Conservation (phyloP, 208 protist species). For the Leishmania amazonensis region DNA sequence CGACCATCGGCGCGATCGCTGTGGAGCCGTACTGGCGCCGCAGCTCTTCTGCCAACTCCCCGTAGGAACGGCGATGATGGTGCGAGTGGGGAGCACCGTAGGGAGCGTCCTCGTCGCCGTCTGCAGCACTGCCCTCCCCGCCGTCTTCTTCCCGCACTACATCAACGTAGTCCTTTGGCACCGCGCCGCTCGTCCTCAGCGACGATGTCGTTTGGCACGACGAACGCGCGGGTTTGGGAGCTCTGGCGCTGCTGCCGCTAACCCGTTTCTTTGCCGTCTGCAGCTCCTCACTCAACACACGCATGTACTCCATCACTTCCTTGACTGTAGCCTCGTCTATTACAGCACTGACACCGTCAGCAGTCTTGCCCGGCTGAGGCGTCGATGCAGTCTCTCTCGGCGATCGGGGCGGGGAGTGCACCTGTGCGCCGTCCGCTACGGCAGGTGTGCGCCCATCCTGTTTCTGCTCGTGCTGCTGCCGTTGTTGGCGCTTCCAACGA, state of each 20-base stretch:
- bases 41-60: constrained; percentile 23
- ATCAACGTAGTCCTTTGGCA: neutral
- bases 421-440: neutral
- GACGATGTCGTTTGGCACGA: neutral
- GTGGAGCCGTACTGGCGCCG: constrained; percentile 23
- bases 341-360: neutral
- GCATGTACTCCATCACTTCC: constrained; percentile 67
- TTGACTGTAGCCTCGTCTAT: constrained; percentile 41
- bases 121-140: neutral
- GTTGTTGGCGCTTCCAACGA: constrained; percentile 49
- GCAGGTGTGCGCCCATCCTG: neutral
- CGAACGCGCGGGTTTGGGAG: constrained; percentile 4
- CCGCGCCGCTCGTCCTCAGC: neutral
- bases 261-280: constrained; percentile 22
- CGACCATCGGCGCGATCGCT: constrained; percentile 18
- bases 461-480: constrained; percentile 15
- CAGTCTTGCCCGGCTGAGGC: neutral
- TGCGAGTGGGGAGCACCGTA: neutral
- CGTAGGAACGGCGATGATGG: constrained; percentile 7
- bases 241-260: neutral
- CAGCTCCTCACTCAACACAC: constrained; percentile 64
- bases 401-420: constrained; percentile 1
- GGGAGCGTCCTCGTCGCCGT: neutral
- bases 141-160: neutral
- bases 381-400: neutral